Evolutionary conservation across 352 stramenopile genomes (phyloP), one percentile per base, ranked within the genome.

Genomic region (Thalassiosira livingstoniorum): DNA sequence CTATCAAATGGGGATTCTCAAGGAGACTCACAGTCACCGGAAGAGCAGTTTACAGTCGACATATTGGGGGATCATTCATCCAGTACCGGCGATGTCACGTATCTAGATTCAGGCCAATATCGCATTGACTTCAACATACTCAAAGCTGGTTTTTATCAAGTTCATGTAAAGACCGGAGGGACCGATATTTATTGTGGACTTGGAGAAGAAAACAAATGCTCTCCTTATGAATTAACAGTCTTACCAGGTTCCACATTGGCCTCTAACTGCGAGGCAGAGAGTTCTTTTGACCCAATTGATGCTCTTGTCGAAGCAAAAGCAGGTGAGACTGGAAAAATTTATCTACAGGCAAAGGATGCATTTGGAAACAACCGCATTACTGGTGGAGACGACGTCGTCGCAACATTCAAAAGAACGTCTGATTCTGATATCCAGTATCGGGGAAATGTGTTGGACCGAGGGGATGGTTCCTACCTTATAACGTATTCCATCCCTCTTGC

Each of bases 131-230:
- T 98, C 82, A 93, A 95, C 88, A 90, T 66, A 77, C 90, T 62
- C 65, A 97, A 86, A 95, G 91, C 91, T 60, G 97, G 97, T 0
- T 73, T 72, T n/a, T 99, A 98, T 86, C 74, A 84, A 23, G 69
- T 99, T 0, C 96, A 93, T 15, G 93, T 99, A 32, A 94, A 95
- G 60, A 98, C 96, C 10, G 91, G 96, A 37, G 95, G 93, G 25
- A 96, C 93, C 4, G 94, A 98, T 79, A 99, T 99, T 82, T 99
- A 98, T 84, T 98, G 97, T 72, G 97, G 97, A 0, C 83, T 93
- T 0, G 96, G 96, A 23, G 93, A 96, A 61, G 82, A 92, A 0
- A 88, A 96, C 43, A 98, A 98, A 81, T 99, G 97, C 91, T 98
- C 95, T 79, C 97, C 97, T 13, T 99, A 98, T 75, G 55, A 81